Evolutionary conservation across 768 basidiomycete species (phyloP), one percentile per base, ranked within the genome.

Genomic region (Leccinellum rugosiceps): DNA sequence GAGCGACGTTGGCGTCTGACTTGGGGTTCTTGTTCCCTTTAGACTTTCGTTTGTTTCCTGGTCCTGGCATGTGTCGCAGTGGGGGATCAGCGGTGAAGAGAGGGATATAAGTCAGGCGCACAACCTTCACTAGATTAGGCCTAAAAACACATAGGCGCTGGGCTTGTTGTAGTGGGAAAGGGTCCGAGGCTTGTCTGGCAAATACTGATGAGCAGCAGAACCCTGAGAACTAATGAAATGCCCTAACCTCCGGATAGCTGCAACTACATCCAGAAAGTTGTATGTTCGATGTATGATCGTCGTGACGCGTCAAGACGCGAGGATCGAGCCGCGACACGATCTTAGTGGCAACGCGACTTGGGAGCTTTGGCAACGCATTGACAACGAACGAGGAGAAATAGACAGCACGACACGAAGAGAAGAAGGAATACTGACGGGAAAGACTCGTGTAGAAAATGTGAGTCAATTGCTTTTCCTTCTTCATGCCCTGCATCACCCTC

Each of bases 41-140:
- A 1, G 21, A 3, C 52, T 61, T 62, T 34, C 30, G 51, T 34
- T 62, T 57, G 10, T 58, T 62, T 13, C 44, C 38, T 14, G 51
- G 60, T 8, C 55, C 51, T n/a, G 60, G 60, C 60, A 61, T 61
- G 49, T 14, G 14, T 41, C 6, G 17, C 32, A 32, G 10, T 31
- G 8, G 17, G 3, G 35, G 3, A 38, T 38, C 35, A 9, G 35
- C n/a, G 35, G 41, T 6, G 41, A 41, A 41, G 41, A 41, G n/a
- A 11, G 9, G 41, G 41, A 19, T 41, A 41, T 41, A 41, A 19
- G 41, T 41, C 10, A 19, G n/a, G n/a, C 10, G 41, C 41, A 41
- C 41, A 41, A 41, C n/a, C n/a, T 19, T 41, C 10, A 17, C 41
- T 41, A 41, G 19, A 41, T 41, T 19, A 41, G 41, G 41, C 35